phyloP scores from a whole-genome alignment of 2,329 filamentous ascomycete species.

The Orbilia javanica region DNA sequence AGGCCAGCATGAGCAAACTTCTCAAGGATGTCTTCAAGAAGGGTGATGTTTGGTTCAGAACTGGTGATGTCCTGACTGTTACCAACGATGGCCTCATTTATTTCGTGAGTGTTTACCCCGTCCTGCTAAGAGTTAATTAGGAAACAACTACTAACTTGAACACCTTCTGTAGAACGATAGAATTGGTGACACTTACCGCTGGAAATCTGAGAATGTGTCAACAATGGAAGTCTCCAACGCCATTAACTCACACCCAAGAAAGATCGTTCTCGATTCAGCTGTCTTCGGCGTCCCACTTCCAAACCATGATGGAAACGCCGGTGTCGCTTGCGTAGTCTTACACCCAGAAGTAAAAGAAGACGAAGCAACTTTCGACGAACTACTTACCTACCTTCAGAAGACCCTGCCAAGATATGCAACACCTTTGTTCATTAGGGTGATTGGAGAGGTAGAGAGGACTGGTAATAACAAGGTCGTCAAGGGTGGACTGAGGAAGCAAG shows the following conservation, averaged over 20 bases:
- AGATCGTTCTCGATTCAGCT: constrained; percentile 79
- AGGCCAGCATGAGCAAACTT: constrained; percentile 79
- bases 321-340: constrained; percentile 79
- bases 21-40: constrained; percentile 78
- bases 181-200: constrained; percentile 81
- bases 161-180: constrained; percentile 70
- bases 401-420: constrained; percentile 79
- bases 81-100: constrained; percentile 78
- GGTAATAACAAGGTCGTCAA: constrained; percentile 94
- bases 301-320: constrained; percentile 84
- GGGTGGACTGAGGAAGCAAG: constrained; percentile 76
- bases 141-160: constrained; percentile 8
- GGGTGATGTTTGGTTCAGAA: constrained; percentile 85
- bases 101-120: constrained; percentile 70
- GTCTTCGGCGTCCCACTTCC: constrained; percentile 86
- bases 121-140: background rate
- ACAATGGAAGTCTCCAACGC: constrained; percentile 84
- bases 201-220: constrained; percentile 87
- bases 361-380: constrained; percentile 68
- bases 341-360: constrained; percentile 66
- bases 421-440: constrained; percentile 81
- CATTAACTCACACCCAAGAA: constrained; percentile 73
- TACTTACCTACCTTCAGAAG: constrained; percentile 72
- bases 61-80: constrained; percentile 82
- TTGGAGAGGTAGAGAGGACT: constrained; percentile 71